These are phyloP conservation scores for Zasmidium cellare DNA, from an alignment of 2,329 filamentous ascomycete genomes.

Conservation along the genomic window DNA sequence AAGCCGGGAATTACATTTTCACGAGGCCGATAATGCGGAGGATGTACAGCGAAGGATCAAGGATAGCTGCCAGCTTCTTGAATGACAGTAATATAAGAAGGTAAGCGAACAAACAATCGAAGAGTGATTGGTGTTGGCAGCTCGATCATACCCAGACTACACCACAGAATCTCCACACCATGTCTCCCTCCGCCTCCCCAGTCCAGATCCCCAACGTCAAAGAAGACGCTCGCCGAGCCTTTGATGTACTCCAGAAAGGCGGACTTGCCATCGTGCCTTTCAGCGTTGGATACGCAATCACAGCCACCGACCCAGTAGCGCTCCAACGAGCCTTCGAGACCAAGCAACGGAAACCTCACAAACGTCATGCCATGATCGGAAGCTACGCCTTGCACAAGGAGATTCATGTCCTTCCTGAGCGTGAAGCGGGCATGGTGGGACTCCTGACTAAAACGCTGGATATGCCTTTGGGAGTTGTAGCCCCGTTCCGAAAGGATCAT, in stretches of 20 bases:
- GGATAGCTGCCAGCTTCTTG: too few relatives aligned
- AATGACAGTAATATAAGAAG: too few relatives aligned
- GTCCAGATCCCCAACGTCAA: constrained; percentile 1
- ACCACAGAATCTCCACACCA: too few relatives aligned
- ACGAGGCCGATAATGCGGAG: not conserved
- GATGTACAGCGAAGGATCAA: not conserved
- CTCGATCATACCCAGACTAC: too few relatives aligned
- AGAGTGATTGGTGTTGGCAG: too few relatives aligned
- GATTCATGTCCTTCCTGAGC: constrained; percentile 6
- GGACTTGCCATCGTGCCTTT: constrained; percentile 7
- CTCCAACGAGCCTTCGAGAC: constrained; percentile 8
- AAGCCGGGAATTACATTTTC: not conserved
- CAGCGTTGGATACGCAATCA: constrained; percentile 3
- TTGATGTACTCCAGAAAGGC: constrained; percentile 1
- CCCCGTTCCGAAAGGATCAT: constrained; percentile 5
- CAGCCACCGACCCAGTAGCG: constrained; percentile 3
- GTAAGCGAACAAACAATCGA: too few relatives aligned
- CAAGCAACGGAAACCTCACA: constrained; percentile 6
- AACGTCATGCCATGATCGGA: constrained; percentile 10
- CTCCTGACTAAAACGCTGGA: constrained; percentile 1
- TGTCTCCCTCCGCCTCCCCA: not conserved
- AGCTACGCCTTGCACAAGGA: constrained; percentile 5
- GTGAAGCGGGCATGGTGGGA: constrained; percentile 4
- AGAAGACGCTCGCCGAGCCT: not conserved
- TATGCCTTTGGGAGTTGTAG: constrained; percentile 5